Base-by-base conservation (phyloP, 129 eudicot genomes). In the Saposhnikovia divaricata region DNA sequence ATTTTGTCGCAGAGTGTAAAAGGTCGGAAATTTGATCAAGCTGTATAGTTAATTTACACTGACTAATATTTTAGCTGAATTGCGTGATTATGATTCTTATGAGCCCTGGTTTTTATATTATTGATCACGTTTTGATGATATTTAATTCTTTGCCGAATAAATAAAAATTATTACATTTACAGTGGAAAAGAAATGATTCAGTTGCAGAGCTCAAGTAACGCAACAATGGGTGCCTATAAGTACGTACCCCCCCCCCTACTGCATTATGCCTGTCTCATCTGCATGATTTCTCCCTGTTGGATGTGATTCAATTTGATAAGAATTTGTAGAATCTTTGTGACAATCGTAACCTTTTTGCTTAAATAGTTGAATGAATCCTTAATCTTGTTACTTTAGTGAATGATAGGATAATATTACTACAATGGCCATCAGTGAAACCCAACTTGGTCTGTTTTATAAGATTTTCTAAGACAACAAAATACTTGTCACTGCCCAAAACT, bases 151-250 rank as follows among this genome's bases (percentile, higher is more conserved):
- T 14, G 42, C 25, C 23, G 21, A 77, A n/a, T 79, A 25, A 45
- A 10, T 9, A 45, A 9, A 45, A 45, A 46, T 0, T 10, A 40
- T 40, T 34, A 34, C 1, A 34, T 34, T 77, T 77, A 80, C 85
- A 93, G 97, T 23, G 77, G 25, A 25, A 88, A 87, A 69, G 90
- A 85, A 63, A 51, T 47, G 28, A 72, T 16, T 50, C 88, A 88
- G 84, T 61, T 87, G 71, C 86, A 83, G 80, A 89, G 91, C 86
- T 82, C 81, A 6, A 85, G 75, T 34, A 87, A 89, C 85, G 82
- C 93, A 51, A 87, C 98, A 87, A 85, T 85, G 90, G 89, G 85
- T 76, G 84, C 13, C 84, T 93, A 95, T 87, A 72, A 84, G 90
- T 82, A 81, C 31, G 72, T 74, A 68, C 15, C 16, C 6, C 47